Evolutionary conservation across 305 asterid genomes (phyloP).

Genomic region (Plantago coronopus): DNA sequence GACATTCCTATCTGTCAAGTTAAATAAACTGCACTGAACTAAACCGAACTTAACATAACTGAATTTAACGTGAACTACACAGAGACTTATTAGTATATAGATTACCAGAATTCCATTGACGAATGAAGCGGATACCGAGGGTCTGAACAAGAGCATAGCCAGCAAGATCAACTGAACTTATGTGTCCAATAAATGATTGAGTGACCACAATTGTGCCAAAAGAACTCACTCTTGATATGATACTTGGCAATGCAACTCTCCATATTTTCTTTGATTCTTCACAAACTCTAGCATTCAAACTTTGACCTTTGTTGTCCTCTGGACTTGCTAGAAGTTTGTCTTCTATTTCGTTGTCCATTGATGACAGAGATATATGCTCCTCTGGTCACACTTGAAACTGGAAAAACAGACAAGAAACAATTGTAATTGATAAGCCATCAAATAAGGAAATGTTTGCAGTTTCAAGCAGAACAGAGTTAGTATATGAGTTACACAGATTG

Average conservation of each 20-base stretch:
- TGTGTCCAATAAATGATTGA: slow-evolving; percentile 42
- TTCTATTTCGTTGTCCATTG: slow-evolving; percentile 24
- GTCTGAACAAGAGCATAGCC: slow-evolving; percentile 42
- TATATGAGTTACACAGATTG: no score
- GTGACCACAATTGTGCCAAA: slow-evolving; percentile 38
- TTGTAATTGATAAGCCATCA: no score
- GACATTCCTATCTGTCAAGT: no score
- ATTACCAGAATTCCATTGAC: slow-evolving; percentile 37
- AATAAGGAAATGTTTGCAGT: no score
- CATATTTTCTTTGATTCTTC: slow-evolving; percentile 43
- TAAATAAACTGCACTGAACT: no score
- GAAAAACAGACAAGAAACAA: no score
- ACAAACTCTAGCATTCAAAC: slow-evolving; percentile 21
- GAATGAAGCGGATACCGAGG: slow-evolving; percentile 29
- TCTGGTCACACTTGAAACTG: no score
- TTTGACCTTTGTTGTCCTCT: neutral
- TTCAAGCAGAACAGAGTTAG: no score
- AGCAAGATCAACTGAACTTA: slow-evolving; percentile 36
- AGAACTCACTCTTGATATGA: slow-evolving; percentile 35
- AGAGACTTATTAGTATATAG: no score
- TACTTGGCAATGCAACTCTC: slow-evolving; percentile 37
- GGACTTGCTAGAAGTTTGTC: slow-evolving; percentile 15
- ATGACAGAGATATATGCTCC: no score
- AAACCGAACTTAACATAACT: no score
- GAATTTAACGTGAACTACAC: no score